phyloP scores from a whole-genome alignment of 495 filamentous ascomycete species.

The Penicillium desertorum region DNA sequence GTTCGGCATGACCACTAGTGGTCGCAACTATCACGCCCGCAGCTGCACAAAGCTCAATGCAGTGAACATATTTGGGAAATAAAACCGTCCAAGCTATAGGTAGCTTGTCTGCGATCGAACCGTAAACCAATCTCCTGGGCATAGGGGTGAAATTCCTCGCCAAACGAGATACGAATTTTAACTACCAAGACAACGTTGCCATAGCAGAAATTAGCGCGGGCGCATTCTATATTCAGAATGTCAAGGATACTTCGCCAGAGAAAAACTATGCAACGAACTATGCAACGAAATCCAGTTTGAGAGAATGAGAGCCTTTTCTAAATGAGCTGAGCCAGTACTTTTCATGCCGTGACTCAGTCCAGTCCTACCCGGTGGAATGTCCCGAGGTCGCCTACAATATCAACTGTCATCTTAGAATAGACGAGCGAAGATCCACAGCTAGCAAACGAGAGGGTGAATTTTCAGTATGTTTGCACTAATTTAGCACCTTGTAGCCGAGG shows the following conservation, averaged over 20 bases:
- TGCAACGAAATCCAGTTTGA: slow-evolving; percentile 24
- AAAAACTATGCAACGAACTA: slow-evolving; percentile 28
- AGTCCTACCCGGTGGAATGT: neutral
- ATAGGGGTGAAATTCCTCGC: slow-evolving; percentile 33
- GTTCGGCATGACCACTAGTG: slow-evolving; percentile 25
- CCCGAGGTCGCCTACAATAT: neutral
- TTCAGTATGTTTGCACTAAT: too few relatives aligned
- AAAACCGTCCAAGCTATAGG: slow-evolving; percentile 34
- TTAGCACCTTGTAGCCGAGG: too few relatives aligned
- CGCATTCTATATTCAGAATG: slow-evolving; percentile 24
- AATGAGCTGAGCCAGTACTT: slow-evolving; percentile 13
- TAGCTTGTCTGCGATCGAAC: slow-evolving; percentile 15
- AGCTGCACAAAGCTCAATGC: slow-evolving; percentile 26
- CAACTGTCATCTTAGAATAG: neutral
- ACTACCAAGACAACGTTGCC: slow-evolving; percentile 32
- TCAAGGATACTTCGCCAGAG: slow-evolving; percentile 19
- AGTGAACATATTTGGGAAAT: slow-evolving; percentile 37
- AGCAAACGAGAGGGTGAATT: too few relatives aligned
- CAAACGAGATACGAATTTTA: slow-evolving; percentile 36
- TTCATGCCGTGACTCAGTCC: slow-evolving; percentile 10
- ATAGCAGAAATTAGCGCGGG: slow-evolving; percentile 35
- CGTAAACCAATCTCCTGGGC: slow-evolving; percentile 38
- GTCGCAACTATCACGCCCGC: slow-evolving; percentile 34
- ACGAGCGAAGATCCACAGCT: neutral
- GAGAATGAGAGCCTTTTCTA: slow-evolving; percentile 21